Base-by-base conservation (phyloP, 1,284 basidiomycete genomes). In the Binderoboletus segoi region DNA sequence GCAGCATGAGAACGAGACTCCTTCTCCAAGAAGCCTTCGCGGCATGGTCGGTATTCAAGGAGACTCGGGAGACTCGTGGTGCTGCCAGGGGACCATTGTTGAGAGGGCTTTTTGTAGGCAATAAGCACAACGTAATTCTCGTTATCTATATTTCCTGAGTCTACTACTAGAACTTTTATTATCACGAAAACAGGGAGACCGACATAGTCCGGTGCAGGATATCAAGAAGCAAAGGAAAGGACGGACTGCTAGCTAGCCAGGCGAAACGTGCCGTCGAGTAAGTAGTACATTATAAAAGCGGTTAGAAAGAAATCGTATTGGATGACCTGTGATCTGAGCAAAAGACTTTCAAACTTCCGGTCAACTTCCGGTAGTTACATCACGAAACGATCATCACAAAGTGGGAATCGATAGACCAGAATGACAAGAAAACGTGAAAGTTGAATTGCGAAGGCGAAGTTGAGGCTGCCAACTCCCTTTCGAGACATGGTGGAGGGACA, bases 401-500 rank as follows among this genome's bases (percentile, higher is more conserved):
- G 23, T 26, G 24, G 50, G 15, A 38, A 48, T 21, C 2, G 46
- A 51, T n/a, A 52, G 13, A 47, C 40, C 33, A 44, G 54, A 46
- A 4, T 51, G 50, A 35, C 48, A 45, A 33, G 64, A 32, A 49
- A 46, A 7, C 3, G 30, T 3, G 4, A 45, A 4, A 13, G 40
- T 43, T 23, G 59, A 26, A n/a, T 7, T 40, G 32, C 69, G 65
- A 18, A 91, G 75, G 62, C 86, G 80, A 47, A 91, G 72, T 55
- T 90, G 87, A 37, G 87, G 87, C 61, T 91, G 88, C 88, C 88
- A 91, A 57, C 82, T 85, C 16, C 88, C 89, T 73, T 87, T 83
- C 12, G 86, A 88, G 49, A 91, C 88, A 59, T 91, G 88, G 71
- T 91, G 88, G 49, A 91, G 80, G 61, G 86, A 86, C 61, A 91